Evolutionary conservation across 331 rosid species (phyloP).

Genomic region (Quercus tomentella): DNA sequence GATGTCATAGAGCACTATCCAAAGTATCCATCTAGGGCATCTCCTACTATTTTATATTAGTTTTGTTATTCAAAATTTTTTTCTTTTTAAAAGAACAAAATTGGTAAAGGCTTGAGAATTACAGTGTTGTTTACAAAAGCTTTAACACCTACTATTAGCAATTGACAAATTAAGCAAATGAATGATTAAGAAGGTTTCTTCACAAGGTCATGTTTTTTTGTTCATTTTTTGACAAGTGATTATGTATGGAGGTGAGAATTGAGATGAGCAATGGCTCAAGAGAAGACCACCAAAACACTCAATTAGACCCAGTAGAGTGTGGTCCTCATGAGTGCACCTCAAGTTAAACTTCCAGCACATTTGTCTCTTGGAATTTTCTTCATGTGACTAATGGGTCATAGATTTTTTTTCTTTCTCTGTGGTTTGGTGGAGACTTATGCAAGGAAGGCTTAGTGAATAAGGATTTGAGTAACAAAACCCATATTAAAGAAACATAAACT

Average conservation of each 20-base stretch:
- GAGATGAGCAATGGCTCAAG: neutral
- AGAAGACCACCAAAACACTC: slow-evolving; percentile 34
- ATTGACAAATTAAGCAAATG: too few relatives aligned
- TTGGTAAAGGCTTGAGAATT: too few relatives aligned
- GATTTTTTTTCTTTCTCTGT: neutral
- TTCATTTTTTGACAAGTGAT: neutral
- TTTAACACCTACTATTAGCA: too few relatives aligned
- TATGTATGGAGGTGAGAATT: neutral
- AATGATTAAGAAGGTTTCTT: neutral
- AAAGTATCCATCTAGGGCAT: too few relatives aligned
- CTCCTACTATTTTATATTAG: too few relatives aligned
- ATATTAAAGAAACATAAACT: neutral
- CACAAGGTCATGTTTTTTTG: neutral
- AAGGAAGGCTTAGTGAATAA: neutral
- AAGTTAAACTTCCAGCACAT: slow-evolving; percentile 52
- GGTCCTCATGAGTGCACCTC: slow-evolving; percentile 39
- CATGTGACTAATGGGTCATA: slow-evolving; percentile 8
- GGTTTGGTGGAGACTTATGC: neutral
- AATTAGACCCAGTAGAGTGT: slow-evolving; percentile 19
- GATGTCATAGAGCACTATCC: too few relatives aligned
- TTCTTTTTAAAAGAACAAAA: too few relatives aligned
- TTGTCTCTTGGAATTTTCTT: slow-evolving; percentile 22
- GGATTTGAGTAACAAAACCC: neutral
- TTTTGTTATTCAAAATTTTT: too few relatives aligned
- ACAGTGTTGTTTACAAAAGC: too few relatives aligned